Evolutionary conservation across 768 basidiomycete genomes (phyloP), one percentile per base, ranked within the genome.

Genomic region (Russula emetica): DNA sequence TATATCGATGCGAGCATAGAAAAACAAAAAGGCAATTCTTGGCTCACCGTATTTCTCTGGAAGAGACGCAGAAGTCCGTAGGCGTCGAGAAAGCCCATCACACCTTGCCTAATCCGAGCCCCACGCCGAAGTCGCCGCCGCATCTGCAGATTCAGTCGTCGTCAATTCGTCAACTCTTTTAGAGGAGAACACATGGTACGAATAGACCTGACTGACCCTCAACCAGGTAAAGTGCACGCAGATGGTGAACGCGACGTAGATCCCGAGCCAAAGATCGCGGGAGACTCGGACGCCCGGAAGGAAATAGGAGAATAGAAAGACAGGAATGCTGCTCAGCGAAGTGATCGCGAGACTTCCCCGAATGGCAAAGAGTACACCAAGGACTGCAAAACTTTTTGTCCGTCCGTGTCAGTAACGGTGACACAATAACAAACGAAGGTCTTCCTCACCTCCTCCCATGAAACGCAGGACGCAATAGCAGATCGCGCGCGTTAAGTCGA

Each of bases 401-500:
- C 3, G 26, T 63, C 26, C 22, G 28, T 54, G 9, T 11, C 16
- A 30, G 16, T 45, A 20, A 22, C 1, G 9, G 4, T 45, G n/a
- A n/a, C 8, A 22, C 9, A n/a, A 1, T 2, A 44, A n/a, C 44
- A 22, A 22, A 9, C n/a, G 8, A 45, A 26, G 24, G 47, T 14
- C 22, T 24, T 36, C 9, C 63, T 55, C n/a, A 64, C 63, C 53
- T 49, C 63, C 63, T 59, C 63, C 63, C 24, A 50, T 38, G 5
- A 64, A 40, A 14, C 63, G 58, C 30, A 44, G 28, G 7, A 32
- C 22, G 47, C 5, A 55, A 55, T 64, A 42, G 14, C 26, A 2
- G 36, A 64, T 64, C 20, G 53, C 36, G 24, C 11, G 45, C 6
- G 47, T 28, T 47, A 60, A 30, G 47, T 64, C 58, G 3, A 55